A percentile compares a stretch with the other conserved stretches of the same genome.
These are phyloP conservation scores for Albugo laibachii DNA, from an alignment of 352 stramenopile species.

Conservation along the genomic window DNA sequence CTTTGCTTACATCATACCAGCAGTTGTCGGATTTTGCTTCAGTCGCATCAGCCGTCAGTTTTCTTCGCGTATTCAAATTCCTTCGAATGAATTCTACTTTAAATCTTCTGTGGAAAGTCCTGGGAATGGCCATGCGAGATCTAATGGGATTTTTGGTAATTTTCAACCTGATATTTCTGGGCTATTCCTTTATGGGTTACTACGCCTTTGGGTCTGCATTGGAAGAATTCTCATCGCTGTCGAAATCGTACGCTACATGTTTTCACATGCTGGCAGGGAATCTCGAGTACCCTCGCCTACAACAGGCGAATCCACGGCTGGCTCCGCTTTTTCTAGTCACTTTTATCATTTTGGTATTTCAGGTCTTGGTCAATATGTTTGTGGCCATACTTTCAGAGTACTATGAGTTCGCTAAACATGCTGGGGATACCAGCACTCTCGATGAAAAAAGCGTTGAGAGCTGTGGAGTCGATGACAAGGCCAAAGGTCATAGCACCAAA, in stretches of 20 bases:
- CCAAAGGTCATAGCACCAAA: too few relatives aligned
- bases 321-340: constrained; percentile 67
- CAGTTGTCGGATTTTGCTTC: constrained; percentile 55
- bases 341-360: constrained; percentile 72
- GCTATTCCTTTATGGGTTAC: constrained; percentile 69
- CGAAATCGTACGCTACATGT: constrained; percentile 60
- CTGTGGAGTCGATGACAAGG: background rate
- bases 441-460: background rate
- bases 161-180: constrained; percentile 75
- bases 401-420: constrained; percentile 69
- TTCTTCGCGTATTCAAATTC: constrained; percentile 81
- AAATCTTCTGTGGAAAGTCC: constrained; percentile 66
- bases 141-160: constrained; percentile 80
- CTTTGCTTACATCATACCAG: constrained; percentile 40
- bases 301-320: constrained; percentile 57
- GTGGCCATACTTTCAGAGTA: constrained; percentile 78
- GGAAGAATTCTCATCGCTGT: constrained; percentile 69
- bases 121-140: constrained; percentile 66
- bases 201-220: constrained; percentile 69
- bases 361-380: constrained; percentile 82
- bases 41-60: constrained; percentile 46
- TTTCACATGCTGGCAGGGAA: constrained; percentile 78
- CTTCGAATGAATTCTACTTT: constrained; percentile 79
- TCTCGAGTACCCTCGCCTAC: constrained; percentile 56
- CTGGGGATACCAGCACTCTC: constrained; percentile 20